Evolutionary conservation across 1,139 yeast species (phyloP), one percentile per base, ranked within the genome.

Genomic region (Pichia sp.): DNA sequence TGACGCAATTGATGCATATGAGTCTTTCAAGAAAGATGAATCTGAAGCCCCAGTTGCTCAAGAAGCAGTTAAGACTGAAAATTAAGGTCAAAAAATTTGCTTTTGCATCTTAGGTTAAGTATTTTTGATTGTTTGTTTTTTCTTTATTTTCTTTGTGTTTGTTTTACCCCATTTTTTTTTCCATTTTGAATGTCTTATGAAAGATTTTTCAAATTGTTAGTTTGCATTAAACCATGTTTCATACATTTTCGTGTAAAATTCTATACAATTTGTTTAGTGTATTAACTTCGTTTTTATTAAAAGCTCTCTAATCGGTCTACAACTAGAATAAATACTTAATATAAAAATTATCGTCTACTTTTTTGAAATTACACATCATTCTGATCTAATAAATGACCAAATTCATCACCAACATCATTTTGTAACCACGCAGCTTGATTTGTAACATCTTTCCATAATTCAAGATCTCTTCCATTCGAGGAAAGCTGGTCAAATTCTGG

Each of bases 1-100:
- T 60, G 97, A 91, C 68, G 98, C 99, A 55, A 77, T 84, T 59
- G 77, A 83, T 67, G 97, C 97, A 57, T 88, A 84, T 64, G 85
- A 82, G 70, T 88, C 84, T 60, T 84, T 79, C 74, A 81, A 80
- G 71, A 58, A 52, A 47, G 55, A 52, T 38, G 47, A 47, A 18
- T 44, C 42, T 37, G 40, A 49, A 38, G 41, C 50, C 15, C 48
- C 52, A 36, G 46, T 46, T 36, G 25, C 40, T 22, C 36, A 39
- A 31, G 46, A 40, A 33, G 40, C 39, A 23, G 44, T 39, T 14
- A 34, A 43, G 36, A 41, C 36, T 31, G 34, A 38, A 24, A 36
- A 31, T 28, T 38, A 41, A 38, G 35, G 26, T 24, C n/a, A 9
- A 6, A 19, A 14, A 31, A 24, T 14, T 31, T 11, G 23, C 8